Base-by-base conservation (phyloP, 345 rosid species). In the Eutrema japonicum region DNA sequence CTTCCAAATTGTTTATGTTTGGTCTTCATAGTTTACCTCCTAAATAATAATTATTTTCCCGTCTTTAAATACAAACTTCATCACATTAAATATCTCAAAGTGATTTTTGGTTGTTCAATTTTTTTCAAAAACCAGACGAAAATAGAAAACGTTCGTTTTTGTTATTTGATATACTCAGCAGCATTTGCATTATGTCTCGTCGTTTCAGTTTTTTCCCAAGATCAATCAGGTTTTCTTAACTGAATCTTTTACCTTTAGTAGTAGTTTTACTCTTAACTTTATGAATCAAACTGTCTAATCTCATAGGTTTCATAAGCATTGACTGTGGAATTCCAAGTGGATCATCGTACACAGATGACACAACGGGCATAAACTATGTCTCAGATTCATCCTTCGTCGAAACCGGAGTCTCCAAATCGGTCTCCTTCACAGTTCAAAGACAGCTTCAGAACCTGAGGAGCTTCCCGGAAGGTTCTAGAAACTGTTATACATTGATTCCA, bases 381-480 rank as follows among this genome's bases (percentile, higher is more conserved):
- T 82, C 88, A 4, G 83, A 84, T 61, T 73, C 61, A 52, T 46
- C 67, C 1, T 82, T 78, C 35, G 52, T 71, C 7, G 77, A 76
- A 38, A 51, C 80, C 0, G 83, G 84, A 16, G 50, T 62, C 12
- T 64, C 64, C 9, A 71, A 55, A 56, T 35, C 46, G 0, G 0
- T 80, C 27, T 30, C 65, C 2, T 55, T 63, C 4, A 10, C 47
- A 1, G 14, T 32, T 10, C 61, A 57, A 53, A 47, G 53, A 9
- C 80, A 80, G 33, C 67, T 74, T 14, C 77, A 68, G n/a, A 68
- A 63, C 26, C 55, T 84, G 0, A 64, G 68, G 41, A 77, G 70
- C 79, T 84, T 84, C 16, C 83, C 82, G 0, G 80, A 84, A 22
- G 85, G 85, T 26, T 66, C 52, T 0, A 79, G 70, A 76, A 82